Base-by-base conservation (phyloP, 176 grass and related monocot genomes). In the Cymbopogon citratus region DNA sequence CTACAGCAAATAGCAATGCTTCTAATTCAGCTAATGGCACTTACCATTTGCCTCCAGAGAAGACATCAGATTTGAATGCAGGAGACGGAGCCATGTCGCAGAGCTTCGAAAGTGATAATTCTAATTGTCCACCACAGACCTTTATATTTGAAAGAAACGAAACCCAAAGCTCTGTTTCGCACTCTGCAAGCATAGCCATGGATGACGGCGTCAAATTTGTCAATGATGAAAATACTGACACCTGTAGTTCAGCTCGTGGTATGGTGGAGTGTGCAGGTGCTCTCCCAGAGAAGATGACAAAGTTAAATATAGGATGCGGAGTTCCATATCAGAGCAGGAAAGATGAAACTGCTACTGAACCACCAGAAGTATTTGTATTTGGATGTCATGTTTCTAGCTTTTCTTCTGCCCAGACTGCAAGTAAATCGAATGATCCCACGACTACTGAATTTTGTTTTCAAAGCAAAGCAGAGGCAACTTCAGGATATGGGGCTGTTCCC, bases 211-310 rank as follows among this genome's bases (percentile, higher is more conserved):
- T 9, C 23, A 86, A 76, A 54, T 87, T 63, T 72, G 64, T 63
- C 36, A 73, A 24, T 74, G 48, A 44, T 85, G 67, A 66, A 75
- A 82, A 79, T 82, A 48, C 21, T 78, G 65, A 65, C 31, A 33
- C 61, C 69, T 72, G 57, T 12, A 84, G 46, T 59, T 81, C 80
- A 65, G 45, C 70, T 77, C 39, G 57, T 87, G 62, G 38, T 81
- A 75, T 45, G 9, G 6, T 12, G 31, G 76, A 67, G 21, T 61
- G 71, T 52, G 43, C 41, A 36, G n/a, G 54, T 59, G 54, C 54
- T 59, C 85, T 95, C 71, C 76, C 87, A n/a, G 92, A 84, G 27
- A 88, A 87, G 66, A 87, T 85, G 76, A 85, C 84, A 78, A 85
- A 86, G n/a, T 82, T 93, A 84, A 86, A 88, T 67, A 86, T 81